Conservation (phyloP, 176 grass and related monocot genomes). For the Pontederia crassipes region DNA sequence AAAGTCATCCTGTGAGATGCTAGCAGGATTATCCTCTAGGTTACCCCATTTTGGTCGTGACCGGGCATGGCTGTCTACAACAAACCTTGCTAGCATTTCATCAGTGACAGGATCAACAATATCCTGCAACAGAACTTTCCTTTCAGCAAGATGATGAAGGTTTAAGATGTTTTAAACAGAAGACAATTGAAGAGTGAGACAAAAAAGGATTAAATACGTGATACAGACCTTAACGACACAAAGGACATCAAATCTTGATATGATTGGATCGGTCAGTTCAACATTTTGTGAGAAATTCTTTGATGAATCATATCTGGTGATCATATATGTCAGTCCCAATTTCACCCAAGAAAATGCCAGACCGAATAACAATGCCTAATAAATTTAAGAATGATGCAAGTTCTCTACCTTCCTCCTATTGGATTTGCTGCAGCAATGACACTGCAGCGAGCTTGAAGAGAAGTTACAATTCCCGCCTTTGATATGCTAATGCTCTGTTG, state of each 20-base stretch:
- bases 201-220: neutral
- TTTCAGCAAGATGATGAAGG: slow-evolving; percentile 7
- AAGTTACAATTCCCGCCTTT: slow-evolving; percentile 95
- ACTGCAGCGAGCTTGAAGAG: slow-evolving; percentile 95
- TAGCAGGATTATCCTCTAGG: slow-evolving; percentile 66
- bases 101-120: slow-evolving; percentile 89
- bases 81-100: slow-evolving; percentile 99
- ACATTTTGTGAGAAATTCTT: slow-evolving; percentile 94
- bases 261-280: slow-evolving; percentile 92
- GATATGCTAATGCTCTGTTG: slow-evolving; percentile 99
- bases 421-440: slow-evolving; percentile 97
- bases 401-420: slow-evolving; percentile 69
- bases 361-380: too few species aligned
- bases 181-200: too few species aligned
- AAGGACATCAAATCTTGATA: slow-evolving; percentile 93
- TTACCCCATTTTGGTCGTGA: slow-evolving; percentile 85
- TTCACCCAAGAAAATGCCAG: slow-evolving; percentile 6
- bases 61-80: slow-evolving; percentile 90
- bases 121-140: slow-evolving; percentile 46
- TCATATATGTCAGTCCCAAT: slow-evolving; percentile 10
- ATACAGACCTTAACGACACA: slow-evolving; percentile 91
- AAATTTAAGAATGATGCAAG: neutral
- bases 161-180: too few species aligned
- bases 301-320: slow-evolving; percentile 86
- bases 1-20: slow-evolving; percentile 47